Percentiles rank a stretch among this genome's conserved stretches.
Conservation (phyloP, 2,329 filamentous ascomycete genomes). For the Botrytis porri region DNA sequence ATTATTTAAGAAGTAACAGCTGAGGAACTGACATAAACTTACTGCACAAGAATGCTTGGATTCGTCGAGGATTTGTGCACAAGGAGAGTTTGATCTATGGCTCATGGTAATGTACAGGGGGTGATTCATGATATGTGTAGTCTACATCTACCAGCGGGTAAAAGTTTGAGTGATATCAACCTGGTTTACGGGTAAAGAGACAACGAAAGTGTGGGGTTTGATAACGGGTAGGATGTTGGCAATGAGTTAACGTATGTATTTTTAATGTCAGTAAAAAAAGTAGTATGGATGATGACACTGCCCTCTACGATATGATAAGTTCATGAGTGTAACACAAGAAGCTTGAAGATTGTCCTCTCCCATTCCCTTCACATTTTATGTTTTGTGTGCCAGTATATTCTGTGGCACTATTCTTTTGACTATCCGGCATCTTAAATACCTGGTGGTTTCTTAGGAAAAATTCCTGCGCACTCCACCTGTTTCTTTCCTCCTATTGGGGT, state of each 20-base stretch:
- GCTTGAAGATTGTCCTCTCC: neutral
- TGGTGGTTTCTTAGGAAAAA: fast-evolving
- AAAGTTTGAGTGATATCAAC: neutral
- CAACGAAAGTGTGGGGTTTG: neutral
- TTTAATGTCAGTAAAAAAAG: fast-evolving
- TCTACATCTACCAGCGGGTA: fast-evolving
- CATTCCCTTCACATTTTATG: neutral
- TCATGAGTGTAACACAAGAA: neutral
- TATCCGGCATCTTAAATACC: fast-evolving
- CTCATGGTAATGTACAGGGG: neutral
- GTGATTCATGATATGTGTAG: neutral
- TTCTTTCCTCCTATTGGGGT: fast-evolving
- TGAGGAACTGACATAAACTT: too few relatives aligned
- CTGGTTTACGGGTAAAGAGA: neutral
- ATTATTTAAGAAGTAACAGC: neutral
- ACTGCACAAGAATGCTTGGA: too few relatives aligned
- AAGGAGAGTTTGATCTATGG: neutral
- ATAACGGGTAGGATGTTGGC: fast-evolving
- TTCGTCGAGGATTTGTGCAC: neutral
- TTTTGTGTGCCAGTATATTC: neutral
- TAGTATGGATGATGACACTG: fast-evolving
- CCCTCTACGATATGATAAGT: neutral
- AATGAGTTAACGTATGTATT: fast-evolving
- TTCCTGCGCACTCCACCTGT: fast-evolving
- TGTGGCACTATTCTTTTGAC: fast-evolving